Percentiles rank a stretch among this genome's conserved stretches.
phyloP scores from a whole-genome alignment of 1,284 basidiomycete species.

The Apiotrichum siamense region DNA sequence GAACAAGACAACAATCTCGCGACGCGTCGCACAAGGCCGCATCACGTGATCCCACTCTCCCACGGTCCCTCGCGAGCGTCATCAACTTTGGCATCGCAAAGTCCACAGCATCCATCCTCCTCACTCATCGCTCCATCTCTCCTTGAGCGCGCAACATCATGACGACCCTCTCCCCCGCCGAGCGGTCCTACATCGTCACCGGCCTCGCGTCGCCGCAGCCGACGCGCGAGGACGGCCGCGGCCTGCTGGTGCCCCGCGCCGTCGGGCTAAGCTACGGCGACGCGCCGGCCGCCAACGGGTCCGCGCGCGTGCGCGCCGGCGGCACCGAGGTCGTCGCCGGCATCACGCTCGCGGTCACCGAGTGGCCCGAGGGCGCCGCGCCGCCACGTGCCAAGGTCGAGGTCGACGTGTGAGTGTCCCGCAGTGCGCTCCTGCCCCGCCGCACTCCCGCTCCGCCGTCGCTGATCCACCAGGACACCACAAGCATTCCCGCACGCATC shows the following conservation, averaged over 20 bases:
- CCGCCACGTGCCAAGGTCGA: conserved; percentile 39
- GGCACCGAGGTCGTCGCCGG: conserved; percentile 46
- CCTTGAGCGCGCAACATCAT: too few relatives aligned
- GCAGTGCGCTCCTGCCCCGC: background rate
- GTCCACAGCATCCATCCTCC: background rate
- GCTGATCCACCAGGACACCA: conserved; percentile 34
- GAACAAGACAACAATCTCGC: too few relatives aligned
- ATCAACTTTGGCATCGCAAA: too few relatives aligned
- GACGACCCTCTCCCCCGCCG: conserved; percentile 39
- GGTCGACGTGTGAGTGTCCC: conserved; percentile 45
- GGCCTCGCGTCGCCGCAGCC: conserved; percentile 37
- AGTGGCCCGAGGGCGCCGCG: conserved; percentile 14
- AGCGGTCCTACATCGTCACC: conserved; percentile 42
- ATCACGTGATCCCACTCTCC: too few relatives aligned
- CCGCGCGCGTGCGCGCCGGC: conserved; percentile 33
- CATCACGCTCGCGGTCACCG: conserved; percentile 42
- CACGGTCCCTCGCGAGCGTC: too few relatives aligned
- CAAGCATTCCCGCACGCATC: conserved; percentile 38
- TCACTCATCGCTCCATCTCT: background rate
- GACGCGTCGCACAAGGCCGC: too few relatives aligned
- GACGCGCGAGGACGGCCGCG: conserved; percentile 38
- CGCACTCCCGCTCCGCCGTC: background rate
- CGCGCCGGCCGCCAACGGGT: conserved; percentile 44
- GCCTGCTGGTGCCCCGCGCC: conserved; percentile 29
- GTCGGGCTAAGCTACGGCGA: conserved; percentile 40